These are phyloP conservation scores for Harrya chromipes DNA, from an alignment of 768 basidiomycete genomes.

Conservation along the genomic window DNA sequence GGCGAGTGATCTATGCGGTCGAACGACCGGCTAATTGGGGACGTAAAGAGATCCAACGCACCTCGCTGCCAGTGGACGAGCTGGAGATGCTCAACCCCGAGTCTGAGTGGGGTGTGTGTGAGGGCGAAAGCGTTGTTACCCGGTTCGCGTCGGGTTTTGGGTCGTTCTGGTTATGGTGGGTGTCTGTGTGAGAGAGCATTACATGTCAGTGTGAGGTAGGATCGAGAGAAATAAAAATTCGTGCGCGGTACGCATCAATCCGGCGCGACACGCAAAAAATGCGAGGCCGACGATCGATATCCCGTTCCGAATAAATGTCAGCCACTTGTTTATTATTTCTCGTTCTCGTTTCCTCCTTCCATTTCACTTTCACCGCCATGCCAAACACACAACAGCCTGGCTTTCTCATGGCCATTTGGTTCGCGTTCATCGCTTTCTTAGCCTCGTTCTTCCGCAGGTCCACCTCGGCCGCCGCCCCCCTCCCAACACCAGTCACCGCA, in stretches of 20 bases:
- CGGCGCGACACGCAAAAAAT: conserved; percentile 9
- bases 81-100: conserved; percentile 30
- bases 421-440: conserved; percentile 8
- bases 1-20: conserved; percentile 6
- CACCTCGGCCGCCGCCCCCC: conserved; percentile 5
- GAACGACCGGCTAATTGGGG: too few species aligned
- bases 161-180: conserved; percentile 10
- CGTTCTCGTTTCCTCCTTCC: too few species aligned
- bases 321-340: neutral
- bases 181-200: conserved; percentile 20
- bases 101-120: conserved; percentile 26
- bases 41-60: neutral
- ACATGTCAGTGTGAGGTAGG: too few species aligned
- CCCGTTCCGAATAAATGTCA: conserved; percentile 4
- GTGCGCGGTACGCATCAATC: neutral
- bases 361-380: neutral
- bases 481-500: conserved; percentile 19
- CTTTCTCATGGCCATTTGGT: conserved; percentile 20
- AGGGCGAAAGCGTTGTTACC: neutral
- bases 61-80: conserved; percentile 34
- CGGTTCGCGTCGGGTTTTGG: neutral
- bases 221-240: neutral
- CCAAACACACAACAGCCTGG: neutral
- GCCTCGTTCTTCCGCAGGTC: conserved; percentile 11
- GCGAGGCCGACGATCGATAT: conserved; percentile 18